Base-by-base conservation (phyloP, 2,329 filamentous ascomycete genomes). In the Trichoderma sp. region DNA sequence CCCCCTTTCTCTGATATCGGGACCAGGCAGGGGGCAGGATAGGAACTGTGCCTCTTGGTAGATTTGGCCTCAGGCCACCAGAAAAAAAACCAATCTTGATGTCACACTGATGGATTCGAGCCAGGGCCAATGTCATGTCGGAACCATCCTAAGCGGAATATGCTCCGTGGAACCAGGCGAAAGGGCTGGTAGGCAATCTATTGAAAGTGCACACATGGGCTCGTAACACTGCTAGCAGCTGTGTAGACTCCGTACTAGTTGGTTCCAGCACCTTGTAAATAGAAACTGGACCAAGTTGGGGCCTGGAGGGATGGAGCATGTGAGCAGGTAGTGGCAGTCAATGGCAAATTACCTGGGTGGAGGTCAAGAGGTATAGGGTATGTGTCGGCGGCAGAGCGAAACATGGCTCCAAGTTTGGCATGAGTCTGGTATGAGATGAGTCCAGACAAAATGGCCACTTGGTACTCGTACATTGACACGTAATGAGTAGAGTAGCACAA, bases 161-260 rank as follows among this genome's bases (percentile, higher is more conserved):
- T 51, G 66, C 66, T 34, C 66, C 56, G 66, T 56, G 56, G 66
- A 69, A 11, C 66, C 36, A 69, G 39, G 56, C 36, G 34, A 32
- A 70, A 70, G 67, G 67, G 67, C 57, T 70, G 67, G 67, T 34
- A 70, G 67, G 67, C 57, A 70, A 70, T 70, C 56, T 70, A 70
- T 70, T 62, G 39, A 62, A 56, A 47, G 36, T 32, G 24, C 53
- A 69, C 56, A 66, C 63, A 58, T 56, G 53, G 32, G 64, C 64
- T 56, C 51, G 51, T 67, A 67, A 57, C 18, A 24, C 43, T 18
- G 64, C 32, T 58, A 67, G 64, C 47, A 67, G 36, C 11, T 24
- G 61, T 18, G 26, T 2, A 34, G 34, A 63, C 28, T 28, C 56
- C 56, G 60, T 28, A 14, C 57, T 60, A 53, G 57, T 30, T 65